phyloP scores from a whole-genome alignment of 2,329 filamentous ascomycete species.

The Macrophomina phaseolina region DNA sequence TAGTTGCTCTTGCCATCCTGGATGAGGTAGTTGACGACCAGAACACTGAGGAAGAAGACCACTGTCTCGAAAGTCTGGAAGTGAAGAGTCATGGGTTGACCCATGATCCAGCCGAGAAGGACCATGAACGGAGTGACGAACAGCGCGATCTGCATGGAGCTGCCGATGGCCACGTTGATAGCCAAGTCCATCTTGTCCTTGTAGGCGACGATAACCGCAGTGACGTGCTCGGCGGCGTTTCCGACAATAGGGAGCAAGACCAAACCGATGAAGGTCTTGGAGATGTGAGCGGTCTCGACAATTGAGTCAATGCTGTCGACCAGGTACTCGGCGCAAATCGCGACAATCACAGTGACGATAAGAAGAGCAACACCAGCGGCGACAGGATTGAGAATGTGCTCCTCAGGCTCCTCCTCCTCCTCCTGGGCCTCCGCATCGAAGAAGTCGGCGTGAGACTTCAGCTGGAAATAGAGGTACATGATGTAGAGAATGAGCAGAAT shows the following conservation, averaged over 20 bases:
- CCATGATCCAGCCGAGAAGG: constrained; percentile 62
- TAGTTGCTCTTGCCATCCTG: constrained; percentile 87
- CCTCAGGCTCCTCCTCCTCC: constrained; percentile 38
- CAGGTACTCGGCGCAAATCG: constrained; percentile 60
- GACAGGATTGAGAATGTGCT: constrained; percentile 52
- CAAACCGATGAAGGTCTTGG: constrained; percentile 63
- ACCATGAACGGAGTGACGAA: constrained; percentile 64
- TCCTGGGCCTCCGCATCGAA: constrained; percentile 46
- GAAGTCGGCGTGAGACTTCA: constrained; percentile 56
- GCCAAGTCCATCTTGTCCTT: constrained; percentile 65
- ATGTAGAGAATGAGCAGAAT: constrained; percentile 60
- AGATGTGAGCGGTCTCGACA: constrained; percentile 57
- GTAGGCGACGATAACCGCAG: constrained; percentile 59
- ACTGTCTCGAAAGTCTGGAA: constrained; percentile 91
- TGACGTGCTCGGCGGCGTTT: constrained; percentile 63
- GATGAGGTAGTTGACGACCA: constrained; percentile 88
- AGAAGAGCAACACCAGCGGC: constrained; percentile 54
- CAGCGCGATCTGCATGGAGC: constrained; percentile 62
- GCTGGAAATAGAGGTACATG: constrained; percentile 61
- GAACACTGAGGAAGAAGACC: constrained; percentile 79
- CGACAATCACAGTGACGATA: constrained; percentile 55
- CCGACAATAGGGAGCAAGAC: constrained; percentile 63
- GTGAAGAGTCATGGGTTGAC: constrained; percentile 68
- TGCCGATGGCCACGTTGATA: constrained; percentile 61
- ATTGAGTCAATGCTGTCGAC: constrained; percentile 62